phyloP scores from a whole-genome alignment of 75 land plant genomes.

The Adiantum capillusveneris region DNA sequence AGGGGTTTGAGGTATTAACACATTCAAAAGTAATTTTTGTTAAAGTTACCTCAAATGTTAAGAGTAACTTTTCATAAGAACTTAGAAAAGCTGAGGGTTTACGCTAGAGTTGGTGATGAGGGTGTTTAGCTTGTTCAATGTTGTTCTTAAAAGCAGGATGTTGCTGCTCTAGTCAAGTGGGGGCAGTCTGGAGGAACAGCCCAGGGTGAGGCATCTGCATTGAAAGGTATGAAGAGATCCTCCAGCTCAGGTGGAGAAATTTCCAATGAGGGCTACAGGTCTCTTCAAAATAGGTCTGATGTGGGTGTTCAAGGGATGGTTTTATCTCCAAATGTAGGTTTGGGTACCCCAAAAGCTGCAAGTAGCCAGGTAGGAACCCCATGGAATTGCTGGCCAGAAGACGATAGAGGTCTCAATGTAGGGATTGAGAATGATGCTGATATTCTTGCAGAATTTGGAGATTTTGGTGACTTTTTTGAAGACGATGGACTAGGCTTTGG shows the following conservation, averaged over 20 bases:
- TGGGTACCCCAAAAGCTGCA: constrained; percentile 31
- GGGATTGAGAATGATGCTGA: constrained; percentile 60
- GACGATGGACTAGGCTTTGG: constrained; percentile 85
- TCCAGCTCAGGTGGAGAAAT: constrained; percentile 20
- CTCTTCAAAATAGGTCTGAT: constrained; percentile 8
- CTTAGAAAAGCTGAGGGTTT: too few species aligned
- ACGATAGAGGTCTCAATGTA: constrained; percentile 49
- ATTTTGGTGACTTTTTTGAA: constrained; percentile 97
- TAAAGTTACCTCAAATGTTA: neutral
- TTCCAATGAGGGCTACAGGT: constrained; percentile 10
- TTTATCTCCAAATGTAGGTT: constrained; percentile 8
- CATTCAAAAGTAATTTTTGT: neutral
- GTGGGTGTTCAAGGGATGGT: constrained; percentile 10
- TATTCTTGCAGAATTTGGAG: constrained; percentile 87
- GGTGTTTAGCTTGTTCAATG: too few species aligned
- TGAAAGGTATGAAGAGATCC: constrained; percentile 21
- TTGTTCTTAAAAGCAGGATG: constrained; percentile 1
- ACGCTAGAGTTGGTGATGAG: too few species aligned
- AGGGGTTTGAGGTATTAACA: constrained; percentile 9
- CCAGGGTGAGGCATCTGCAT: constrained; percentile 13
- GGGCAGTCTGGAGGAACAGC: constrained; percentile 4
- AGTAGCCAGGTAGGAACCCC: constrained; percentile 39
- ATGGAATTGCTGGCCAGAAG: constrained; percentile 78
- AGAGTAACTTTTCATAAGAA: too few species aligned
- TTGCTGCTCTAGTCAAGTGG: neutral